These are phyloP conservation scores for Aphanoascus verrucosus DNA, from an alignment of 2,329 filamentous ascomycete genomes.

Conservation along the genomic window DNA sequence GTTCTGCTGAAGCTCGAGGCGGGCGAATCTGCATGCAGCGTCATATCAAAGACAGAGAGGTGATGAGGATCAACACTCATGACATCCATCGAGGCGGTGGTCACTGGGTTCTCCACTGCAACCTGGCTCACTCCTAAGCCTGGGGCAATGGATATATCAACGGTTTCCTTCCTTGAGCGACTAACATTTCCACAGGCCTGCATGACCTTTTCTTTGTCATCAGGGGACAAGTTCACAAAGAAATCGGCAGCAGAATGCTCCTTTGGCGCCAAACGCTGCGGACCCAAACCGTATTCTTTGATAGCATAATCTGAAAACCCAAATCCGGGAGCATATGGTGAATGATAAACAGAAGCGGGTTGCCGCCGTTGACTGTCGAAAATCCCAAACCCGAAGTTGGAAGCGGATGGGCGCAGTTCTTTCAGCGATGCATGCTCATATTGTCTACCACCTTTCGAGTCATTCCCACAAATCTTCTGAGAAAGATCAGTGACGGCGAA, in stretches of 20 bases:
- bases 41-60: slow-evolving; percentile 36
- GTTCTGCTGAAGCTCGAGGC: slow-evolving; percentile 35
- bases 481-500: slow-evolving; percentile 33
- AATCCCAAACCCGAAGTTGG: slow-evolving; percentile 29
- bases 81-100: slow-evolving; percentile 17
- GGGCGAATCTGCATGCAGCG: slow-evolving; percentile 35
- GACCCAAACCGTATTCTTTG: slow-evolving; percentile 29
- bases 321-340: slow-evolving; percentile 35
- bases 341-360: slow-evolving; percentile 32
- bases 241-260: slow-evolving; percentile 34
- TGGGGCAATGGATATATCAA: slow-evolving; percentile 23
- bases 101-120: slow-evolving; percentile 24
- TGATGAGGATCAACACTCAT: slow-evolving; percentile 18
- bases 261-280: slow-evolving; percentile 27
- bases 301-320: slow-evolving; percentile 35
- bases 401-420: slow-evolving; percentile 1
- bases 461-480: slow-evolving; percentile 30
- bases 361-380: slow-evolving; percentile 32
- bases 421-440: slow-evolving; percentile 25
- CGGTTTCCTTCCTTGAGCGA: slow-evolving; percentile 20
- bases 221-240: slow-evolving; percentile 31
- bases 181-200: slow-evolving; percentile 35
- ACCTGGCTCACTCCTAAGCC: slow-evolving; percentile 11
- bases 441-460: slow-evolving; percentile 30
- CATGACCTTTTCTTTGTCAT: slow-evolving; percentile 35